Evolutionary conservation across 495 filamentous ascomycete genomes (phyloP), one percentile per base, ranked within the genome.

Genomic region (Acidiella bohemica): DNA sequence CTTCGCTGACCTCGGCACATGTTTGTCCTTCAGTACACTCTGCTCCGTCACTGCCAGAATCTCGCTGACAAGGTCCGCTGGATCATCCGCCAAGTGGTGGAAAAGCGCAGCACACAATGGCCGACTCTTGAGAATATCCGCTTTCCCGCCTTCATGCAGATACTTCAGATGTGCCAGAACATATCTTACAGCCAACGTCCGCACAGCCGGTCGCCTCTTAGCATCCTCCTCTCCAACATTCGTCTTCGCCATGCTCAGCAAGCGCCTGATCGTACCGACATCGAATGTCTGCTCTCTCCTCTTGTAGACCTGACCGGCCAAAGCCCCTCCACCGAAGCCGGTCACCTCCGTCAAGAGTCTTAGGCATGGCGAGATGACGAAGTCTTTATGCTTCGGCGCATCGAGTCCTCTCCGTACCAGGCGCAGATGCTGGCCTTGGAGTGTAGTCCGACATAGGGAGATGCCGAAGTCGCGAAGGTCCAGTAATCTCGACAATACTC

Each of bases 351-450:
- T 79, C 33, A 95, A 67, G 32, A 95, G 65, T 42, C 84, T 71
- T 31, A 95, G 58, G 29, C 76, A 81, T 0, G 86, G 84, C 2
- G 80, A 85, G 44, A 95, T 86, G 28, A 93, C 63, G 61, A 81
- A 80, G 25, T 87, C 80, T 51, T 88, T 93, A 2, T 69, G 64
- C 54, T 80, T 84, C 2, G 73, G 71, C 3, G 80, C 75, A 2
- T 75, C 77, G 38, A 93, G 55, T 32, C 78, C 80, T 40, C 76
- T 72, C 24, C 77, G 72, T 23, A 93, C 65, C 9, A 88, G 64
- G 42, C 79, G 74, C 32, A 81, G 63, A 39, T 87, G 78, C 6
- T 75, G 71, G 50, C 76, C 78, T 41, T 81, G 75, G 26, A 93
- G 58, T 21, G 93, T 55, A 28, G 76, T 74, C 44, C 78, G 74